Evolutionary conservation across 2,329 filamentous ascomycete genomes (phyloP), one percentile per base, ranked within the genome.

Genomic region (Zalaria obscura): DNA sequence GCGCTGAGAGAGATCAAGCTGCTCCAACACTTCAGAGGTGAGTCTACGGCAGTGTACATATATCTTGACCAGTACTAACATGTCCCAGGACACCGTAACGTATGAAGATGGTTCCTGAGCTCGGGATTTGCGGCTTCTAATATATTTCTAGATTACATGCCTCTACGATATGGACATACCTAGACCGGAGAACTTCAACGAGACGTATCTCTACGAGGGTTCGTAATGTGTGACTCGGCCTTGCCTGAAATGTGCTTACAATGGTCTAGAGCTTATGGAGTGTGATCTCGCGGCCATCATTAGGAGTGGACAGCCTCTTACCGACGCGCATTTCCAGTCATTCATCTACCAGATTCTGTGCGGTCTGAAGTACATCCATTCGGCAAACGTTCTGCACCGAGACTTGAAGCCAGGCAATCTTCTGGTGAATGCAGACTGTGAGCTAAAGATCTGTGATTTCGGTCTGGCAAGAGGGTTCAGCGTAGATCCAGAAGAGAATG

Each of bases 341-440:
- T 98, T 98, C 69, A 95, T 98, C 67, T 98, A 98, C 71, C 91
- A 98, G 73, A 98, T 98, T 52, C 81, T 98, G 4, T 96, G 91
- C 62, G 91, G 91, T 49, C 73, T 98, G 53, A 98, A 98, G 72
- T 98, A 96, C 65, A 96, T 98, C 51, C 91, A 98, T 70, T 96
- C 89, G 25, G 91, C 91, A 52, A 96, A 96, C 56, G 91, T 98
- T 40, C 73, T 98, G 50, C 91, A 98, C 63, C 83, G 91, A 61
- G 91, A 98, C 62, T 66, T 98, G 58, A 98, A 98, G 68, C 91
- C 91, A 31, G 91, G 91, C 44, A 98, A 98, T 62, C 66, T 98
- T 56, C 77, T 98, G 35, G 91, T 98, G 60, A 98, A 98, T 59
- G 91, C 91, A 65, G 91, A 98, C 65, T 98, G 91, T 64, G 91